Conservation (phyloP, 2,329 filamentous ascomycete species). For the Ascochyta fabae region DNA sequence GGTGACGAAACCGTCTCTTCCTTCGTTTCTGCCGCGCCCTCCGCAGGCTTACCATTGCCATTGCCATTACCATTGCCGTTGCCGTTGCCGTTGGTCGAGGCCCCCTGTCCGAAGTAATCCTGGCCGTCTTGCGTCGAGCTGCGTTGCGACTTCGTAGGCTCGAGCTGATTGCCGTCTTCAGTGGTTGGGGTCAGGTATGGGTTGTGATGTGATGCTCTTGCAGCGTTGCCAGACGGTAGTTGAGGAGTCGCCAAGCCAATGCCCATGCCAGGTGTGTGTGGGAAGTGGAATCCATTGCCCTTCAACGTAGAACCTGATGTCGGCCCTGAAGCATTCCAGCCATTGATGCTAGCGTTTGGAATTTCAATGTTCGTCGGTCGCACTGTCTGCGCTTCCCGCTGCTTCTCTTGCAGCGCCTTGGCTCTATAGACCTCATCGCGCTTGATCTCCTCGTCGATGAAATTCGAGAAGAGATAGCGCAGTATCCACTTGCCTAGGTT, state of each 20-base stretch:
- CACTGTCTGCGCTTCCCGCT: constrained; percentile 61
- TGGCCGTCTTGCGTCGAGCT: constrained; percentile 62
- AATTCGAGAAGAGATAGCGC: constrained; percentile 85
- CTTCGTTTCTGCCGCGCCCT: constrained; percentile 36
- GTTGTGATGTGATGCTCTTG: constrained; percentile 44
- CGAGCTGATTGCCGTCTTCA: constrained; percentile 55
- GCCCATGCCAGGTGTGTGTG: constrained; percentile 73
- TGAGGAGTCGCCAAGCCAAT: constrained; percentile 79
- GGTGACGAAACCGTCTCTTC: constrained; percentile 46
- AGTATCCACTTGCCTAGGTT: constrained; percentile 97
- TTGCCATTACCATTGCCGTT: constrained; percentile 27
- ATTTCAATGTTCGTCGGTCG: constrained; percentile 68
- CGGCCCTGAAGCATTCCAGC: constrained; percentile 52
- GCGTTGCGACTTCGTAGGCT: constrained; percentile 63
- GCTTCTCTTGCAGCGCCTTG: constrained; percentile 70
- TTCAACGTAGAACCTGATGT: constrained; percentile 60
- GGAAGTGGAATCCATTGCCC: constrained; percentile 67
- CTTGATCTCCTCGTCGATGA: constrained; percentile 89
- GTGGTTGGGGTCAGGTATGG: constrained; percentile 48
- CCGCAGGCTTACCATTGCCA: constrained; percentile 37
- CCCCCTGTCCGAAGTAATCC: constrained; percentile 71
- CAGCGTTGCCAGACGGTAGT: constrained; percentile 45
- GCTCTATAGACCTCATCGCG: constrained; percentile 78
- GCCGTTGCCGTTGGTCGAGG: constrained; percentile 28
- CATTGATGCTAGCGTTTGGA: constrained; percentile 55